Conservation (phyloP, 1,139 yeast genomes). For the Arxiozyma bovina region DNA sequence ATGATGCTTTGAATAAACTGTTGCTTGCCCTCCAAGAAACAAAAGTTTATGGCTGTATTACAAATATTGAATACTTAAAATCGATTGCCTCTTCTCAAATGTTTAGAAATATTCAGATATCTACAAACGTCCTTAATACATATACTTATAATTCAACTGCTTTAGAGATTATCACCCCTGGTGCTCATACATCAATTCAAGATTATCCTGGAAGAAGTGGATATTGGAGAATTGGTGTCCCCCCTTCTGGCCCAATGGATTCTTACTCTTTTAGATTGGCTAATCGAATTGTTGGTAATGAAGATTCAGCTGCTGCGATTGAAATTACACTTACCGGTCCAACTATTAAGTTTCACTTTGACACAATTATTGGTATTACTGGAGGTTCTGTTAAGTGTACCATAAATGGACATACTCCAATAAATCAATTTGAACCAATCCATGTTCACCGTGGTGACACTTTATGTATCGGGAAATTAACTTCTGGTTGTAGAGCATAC, state of each 20-base stretch:
- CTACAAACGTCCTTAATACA: conserved; percentile 81
- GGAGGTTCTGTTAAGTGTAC: conserved; percentile 72
- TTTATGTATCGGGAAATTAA: conserved; percentile 69
- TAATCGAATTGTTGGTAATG: conserved; percentile 83
- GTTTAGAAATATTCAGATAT: conserved; percentile 77
- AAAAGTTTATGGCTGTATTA: conserved; percentile 75
- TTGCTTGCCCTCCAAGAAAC: conserved; percentile 80
- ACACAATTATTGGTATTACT: conserved; percentile 66
- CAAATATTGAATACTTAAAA: conserved; percentile 83
- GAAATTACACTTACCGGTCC: conserved; percentile 89
- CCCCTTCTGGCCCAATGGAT: conserved; percentile 99
- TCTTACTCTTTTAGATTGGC: conserved; percentile 81
- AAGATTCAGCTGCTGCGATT: conserved; percentile 71
- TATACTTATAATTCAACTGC: conserved; percentile 75
- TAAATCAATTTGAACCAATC: conserved; percentile 64
- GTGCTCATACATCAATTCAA: conserved; percentile 92
- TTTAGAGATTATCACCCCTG: conserved; percentile 74
- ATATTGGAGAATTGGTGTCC: conserved; percentile 90
- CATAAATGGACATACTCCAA: conserved; percentile 47
- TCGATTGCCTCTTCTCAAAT: conserved; percentile 74
- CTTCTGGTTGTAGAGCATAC: conserved; percentile 80
- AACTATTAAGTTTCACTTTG: conserved; percentile 70
- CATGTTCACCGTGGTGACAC: conserved; percentile 63
- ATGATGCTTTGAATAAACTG: conserved; percentile 69
- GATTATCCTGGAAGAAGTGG: conserved; percentile 91